phyloP scores from a whole-genome alignment of 2,329 filamentous ascomycete genomes.

The Aspergillus neotritici region DNA sequence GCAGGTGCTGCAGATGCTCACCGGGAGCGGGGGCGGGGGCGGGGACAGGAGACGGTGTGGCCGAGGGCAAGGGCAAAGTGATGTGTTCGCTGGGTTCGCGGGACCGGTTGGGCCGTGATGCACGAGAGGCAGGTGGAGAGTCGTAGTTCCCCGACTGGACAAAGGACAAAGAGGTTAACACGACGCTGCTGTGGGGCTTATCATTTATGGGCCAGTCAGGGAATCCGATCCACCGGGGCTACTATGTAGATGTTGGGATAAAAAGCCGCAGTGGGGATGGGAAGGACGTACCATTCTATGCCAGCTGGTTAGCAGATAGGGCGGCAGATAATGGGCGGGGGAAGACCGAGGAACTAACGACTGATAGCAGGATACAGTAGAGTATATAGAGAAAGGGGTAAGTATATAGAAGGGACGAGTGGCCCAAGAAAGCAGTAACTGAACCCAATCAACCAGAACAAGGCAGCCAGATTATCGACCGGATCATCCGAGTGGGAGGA shows the following conservation, averaged over 20 bases:
- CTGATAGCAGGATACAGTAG: neutral
- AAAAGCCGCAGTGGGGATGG: too few species aligned
- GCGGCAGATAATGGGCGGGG: conserved; percentile 3
- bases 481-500: too few species aligned
- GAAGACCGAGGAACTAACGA: neutral
- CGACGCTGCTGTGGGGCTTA: too few species aligned
- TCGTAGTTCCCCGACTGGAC: conserved; percentile 41
- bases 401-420: too few species aligned
- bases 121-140: conserved; percentile 35
- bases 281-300: too few species aligned
- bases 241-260: too few species aligned
- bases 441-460: too few species aligned
- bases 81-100: conserved; percentile 9
- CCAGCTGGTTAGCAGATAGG: conserved; percentile 2
- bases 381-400: too few species aligned
- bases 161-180: conserved; percentile 16
- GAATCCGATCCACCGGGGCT: too few species aligned
- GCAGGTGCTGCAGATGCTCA: conserved; percentile 33
- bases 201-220: too few species aligned
- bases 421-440: too few species aligned
- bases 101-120: conserved; percentile 18
- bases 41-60: conserved; percentile 7
- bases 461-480: too few species aligned
- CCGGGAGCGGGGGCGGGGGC: conserved; percentile 8
- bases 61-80: conserved; percentile 6